These are phyloP conservation scores for Closterium sp. DNA, from an alignment of 139 green algal genomes.

Conservation along the genomic window DNA sequence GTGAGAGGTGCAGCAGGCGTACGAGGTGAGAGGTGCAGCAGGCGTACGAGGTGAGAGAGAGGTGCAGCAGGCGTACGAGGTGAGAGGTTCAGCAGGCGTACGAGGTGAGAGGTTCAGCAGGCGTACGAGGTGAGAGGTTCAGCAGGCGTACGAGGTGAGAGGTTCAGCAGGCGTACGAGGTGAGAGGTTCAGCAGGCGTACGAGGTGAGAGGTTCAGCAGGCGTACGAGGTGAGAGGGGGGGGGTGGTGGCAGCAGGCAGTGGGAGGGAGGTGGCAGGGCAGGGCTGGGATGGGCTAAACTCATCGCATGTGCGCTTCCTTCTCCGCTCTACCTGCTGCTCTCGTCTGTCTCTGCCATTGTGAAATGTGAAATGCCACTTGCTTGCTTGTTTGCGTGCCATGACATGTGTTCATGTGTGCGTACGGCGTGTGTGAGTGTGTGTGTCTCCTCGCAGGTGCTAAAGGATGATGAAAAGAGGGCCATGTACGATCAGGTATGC, in stretches of 20 bases:
- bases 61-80: constrained; percentile 51
- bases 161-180: constrained; percentile 50
- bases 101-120: constrained; percentile 50
- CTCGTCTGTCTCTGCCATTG: background rate
- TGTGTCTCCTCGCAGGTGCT: constrained; percentile 29
- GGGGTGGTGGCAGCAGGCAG: background rate
- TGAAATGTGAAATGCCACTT: background rate
- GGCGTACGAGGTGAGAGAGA: constrained; percentile 50
- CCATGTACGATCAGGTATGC: constrained; percentile 52
- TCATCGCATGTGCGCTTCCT: background rate
- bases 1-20: constrained; percentile 52
- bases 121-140: constrained; percentile 50
- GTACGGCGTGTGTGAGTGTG: background rate
- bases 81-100: constrained; percentile 52
- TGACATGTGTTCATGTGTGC: background rate
- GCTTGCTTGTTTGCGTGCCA: background rate
- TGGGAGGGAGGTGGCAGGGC: background rate
- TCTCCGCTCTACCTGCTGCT: background rate
- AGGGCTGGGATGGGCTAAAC: background rate
- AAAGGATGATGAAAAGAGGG: constrained; percentile 55
- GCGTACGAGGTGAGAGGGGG: constrained; percentile 34
- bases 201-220: constrained; percentile 50
- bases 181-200: constrained; percentile 52
- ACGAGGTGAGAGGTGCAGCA: constrained; percentile 51
- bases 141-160: constrained; percentile 52